Conservation (phyloP, 129 eudicot genomes). For the Erigeron canadensis region DNA sequence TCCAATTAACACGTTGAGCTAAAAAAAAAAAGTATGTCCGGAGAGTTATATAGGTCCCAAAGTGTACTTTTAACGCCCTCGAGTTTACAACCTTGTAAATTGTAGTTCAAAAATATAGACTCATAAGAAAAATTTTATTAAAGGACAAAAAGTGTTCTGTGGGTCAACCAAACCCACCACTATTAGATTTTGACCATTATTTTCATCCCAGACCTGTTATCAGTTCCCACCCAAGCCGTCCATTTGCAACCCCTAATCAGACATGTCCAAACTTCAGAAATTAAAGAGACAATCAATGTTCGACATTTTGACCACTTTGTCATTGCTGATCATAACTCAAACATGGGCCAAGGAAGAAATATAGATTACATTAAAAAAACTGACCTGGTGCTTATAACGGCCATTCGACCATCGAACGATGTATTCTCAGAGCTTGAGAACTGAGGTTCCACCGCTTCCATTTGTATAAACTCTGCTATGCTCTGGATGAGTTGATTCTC, state of each 20-base stretch:
- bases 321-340: not conserved
- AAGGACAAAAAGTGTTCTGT: not conserved
- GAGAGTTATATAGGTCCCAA: not conserved
- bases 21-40: no score
- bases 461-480: slow-evolving; percentile 88
- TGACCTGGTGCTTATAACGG: slow-evolving; percentile 72
- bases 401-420: slow-evolving; percentile 90
- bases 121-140: no score
- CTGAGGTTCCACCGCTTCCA: slow-evolving; percentile 90
- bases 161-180: not conserved
- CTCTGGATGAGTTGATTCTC: slow-evolving; percentile 76
- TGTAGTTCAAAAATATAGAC: not conserved
- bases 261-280: no score
- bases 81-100: not conserved
- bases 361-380: slow-evolving; percentile 1
- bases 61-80: not conserved
- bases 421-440: slow-evolving; percentile 60
- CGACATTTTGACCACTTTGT: not conserved
- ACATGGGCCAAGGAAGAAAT: not conserved
- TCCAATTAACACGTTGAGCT: not conserved
- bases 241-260: no score
- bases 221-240: not conserved
- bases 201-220: not conserved
- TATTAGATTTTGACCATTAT: not conserved
- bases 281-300: no score